Percentiles rank a stretch among this genome's conserved stretches.
These are phyloP conservation scores for Geosiphon pyriformis DNA, from an alignment of 192 early-diverging fungal species.

Conservation along the genomic window DNA sequence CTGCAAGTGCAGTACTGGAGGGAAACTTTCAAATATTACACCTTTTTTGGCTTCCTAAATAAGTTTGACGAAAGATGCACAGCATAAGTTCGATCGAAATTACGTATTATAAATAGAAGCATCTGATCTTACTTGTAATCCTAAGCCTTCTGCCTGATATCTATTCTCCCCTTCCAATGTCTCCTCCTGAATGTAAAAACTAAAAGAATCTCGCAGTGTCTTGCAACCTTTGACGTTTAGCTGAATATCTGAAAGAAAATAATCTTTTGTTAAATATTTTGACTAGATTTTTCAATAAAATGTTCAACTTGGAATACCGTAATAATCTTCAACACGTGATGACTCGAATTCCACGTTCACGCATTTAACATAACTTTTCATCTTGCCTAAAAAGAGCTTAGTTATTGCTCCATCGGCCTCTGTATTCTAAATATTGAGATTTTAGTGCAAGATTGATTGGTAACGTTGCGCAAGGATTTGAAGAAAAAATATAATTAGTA, in stretches of 20 bases:
- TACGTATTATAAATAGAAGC: background rate
- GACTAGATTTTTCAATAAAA: background rate
- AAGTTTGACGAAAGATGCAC: too few species aligned
- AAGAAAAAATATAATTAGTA: slow-evolving; percentile 18
- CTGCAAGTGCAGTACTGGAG: slow-evolving; percentile 93
- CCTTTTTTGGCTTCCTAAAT: slow-evolving; percentile 85
- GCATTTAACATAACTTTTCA: slow-evolving; percentile 97
- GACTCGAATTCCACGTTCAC: slow-evolving; percentile 94
- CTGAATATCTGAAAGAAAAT: slow-evolving; percentile 73
- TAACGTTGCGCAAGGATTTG: background rate
- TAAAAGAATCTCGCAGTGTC: slow-evolving; percentile 83
- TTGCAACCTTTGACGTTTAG: slow-evolving; percentile 94
- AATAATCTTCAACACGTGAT: slow-evolving; percentile 90
- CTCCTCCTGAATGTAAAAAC: slow-evolving; percentile 85
- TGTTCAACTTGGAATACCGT: slow-evolving; percentile 50
- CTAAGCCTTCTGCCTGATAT: slow-evolving; percentile 91
- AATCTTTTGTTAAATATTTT: background rate
- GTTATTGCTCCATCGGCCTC: slow-evolving; percentile 87
- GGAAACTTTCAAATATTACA: slow-evolving; percentile 88
- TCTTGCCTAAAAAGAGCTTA: slow-evolving; percentile 91
- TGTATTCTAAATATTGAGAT: slow-evolving; percentile 52
- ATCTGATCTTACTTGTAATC: slow-evolving; percentile 66
- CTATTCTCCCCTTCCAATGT: slow-evolving; percentile 95
- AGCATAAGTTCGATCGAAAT: too few species aligned
- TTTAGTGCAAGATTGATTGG: background rate